Conservation (phyloP, 345 rosid species). For the Eucalyptus dawsonii region DNA sequence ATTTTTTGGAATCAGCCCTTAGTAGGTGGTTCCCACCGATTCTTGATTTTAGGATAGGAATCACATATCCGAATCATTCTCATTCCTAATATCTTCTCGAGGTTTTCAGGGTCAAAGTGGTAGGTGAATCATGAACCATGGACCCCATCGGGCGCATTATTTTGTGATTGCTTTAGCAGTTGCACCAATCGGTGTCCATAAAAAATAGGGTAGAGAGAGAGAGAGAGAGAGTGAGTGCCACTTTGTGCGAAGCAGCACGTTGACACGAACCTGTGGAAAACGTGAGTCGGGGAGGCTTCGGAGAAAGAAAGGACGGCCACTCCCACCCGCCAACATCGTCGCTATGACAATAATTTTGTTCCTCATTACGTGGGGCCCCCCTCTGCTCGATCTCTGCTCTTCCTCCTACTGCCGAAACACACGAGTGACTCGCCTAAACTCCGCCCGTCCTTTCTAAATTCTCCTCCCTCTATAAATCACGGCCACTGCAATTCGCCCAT, state of each 20-base stretch:
- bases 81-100: fast-evolving
- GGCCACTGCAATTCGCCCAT: background rate
- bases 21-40: fast-evolving
- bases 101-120: background rate
- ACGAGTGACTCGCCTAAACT: background rate
- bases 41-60: no score
- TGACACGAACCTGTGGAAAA: background rate
- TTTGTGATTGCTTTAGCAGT: background rate
- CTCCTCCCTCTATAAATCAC: background rate
- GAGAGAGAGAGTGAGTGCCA: background rate
- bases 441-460: background rate
- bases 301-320: background rate
- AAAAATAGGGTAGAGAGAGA: background rate
- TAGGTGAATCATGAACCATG: background rate
- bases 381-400: background rate
- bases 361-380: background rate
- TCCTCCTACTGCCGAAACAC: background rate
- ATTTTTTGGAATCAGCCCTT: fast-evolving
- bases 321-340: background rate
- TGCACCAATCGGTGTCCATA: background rate
- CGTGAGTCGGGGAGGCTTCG: background rate
- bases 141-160: background rate
- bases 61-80: fast-evolving
- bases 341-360: background rate
- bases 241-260: background rate